Conservation (phyloP, 345 rosid species). For the Eutrema heterophyllum region DNA sequence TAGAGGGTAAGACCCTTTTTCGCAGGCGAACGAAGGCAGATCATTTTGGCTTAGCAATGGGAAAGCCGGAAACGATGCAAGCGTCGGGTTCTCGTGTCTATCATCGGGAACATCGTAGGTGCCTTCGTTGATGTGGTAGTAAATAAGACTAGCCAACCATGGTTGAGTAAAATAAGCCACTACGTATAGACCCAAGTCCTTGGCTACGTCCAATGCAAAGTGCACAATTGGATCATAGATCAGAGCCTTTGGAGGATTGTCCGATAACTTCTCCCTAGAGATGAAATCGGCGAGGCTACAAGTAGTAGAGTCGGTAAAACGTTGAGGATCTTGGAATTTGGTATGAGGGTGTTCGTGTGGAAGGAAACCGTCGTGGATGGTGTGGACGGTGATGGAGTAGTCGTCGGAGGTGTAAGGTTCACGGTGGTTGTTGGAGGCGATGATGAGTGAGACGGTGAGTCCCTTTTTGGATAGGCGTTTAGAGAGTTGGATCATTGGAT, state of each 20-base stretch:
- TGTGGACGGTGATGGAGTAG: constrained; percentile 24
- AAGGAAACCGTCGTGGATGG: constrained; percentile 32
- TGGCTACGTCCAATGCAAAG: constrained; percentile 42
- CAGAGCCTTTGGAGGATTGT: constrained; percentile 29
- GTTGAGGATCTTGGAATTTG: constrained; percentile 5
- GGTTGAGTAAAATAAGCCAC: constrained; percentile 36
- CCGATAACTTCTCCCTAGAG: constrained; percentile 25
- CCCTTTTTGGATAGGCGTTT: constrained; percentile 36
- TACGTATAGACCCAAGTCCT: constrained; percentile 18
- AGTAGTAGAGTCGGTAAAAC: constrained; percentile 15
- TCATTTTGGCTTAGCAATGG: constrained; percentile 36
- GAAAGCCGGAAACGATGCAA: constrained; percentile 29
- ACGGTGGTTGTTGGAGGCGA: constrained; percentile 27
- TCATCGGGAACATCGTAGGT: constrained; percentile 32
- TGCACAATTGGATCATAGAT: constrained; percentile 45
- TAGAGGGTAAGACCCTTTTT: constrained; percentile 24
- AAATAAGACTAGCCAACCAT: constrained; percentile 33
- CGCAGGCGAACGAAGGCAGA: constrained; percentile 38
- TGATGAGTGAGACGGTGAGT: constrained; percentile 27
- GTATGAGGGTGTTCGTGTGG: constrained; percentile 27
- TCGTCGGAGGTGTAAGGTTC: constrained; percentile 26
- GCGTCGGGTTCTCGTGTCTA: constrained; percentile 2
- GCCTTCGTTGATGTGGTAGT: constrained; percentile 35
- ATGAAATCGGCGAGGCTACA: constrained; percentile 26
- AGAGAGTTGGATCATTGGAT: constrained; percentile 42